A percentile compares a stretch with the other conserved stretches of the same genome.
These are phyloP conservation scores for Neocucurbitaria cava DNA, from an alignment of 2,329 filamentous ascomycete genomes.

Conservation along the genomic window DNA sequence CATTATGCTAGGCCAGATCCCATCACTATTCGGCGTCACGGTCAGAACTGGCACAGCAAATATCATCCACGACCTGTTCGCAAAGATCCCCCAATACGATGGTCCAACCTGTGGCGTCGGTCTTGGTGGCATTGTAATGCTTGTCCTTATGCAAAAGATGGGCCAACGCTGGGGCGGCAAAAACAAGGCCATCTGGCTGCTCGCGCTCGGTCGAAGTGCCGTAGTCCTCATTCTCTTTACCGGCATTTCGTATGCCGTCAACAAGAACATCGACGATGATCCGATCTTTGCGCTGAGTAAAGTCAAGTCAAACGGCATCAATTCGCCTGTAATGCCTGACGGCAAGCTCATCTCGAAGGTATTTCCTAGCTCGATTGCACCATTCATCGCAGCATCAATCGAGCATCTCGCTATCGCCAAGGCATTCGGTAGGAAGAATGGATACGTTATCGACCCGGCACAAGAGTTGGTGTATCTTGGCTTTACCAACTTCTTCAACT, in stretches of 20 bases:
- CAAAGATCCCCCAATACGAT: constrained; percentile 63
- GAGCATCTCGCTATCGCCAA: constrained; percentile 71
- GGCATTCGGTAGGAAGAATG: constrained; percentile 67
- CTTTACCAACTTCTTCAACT: constrained; percentile 68
- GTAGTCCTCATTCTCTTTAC: constrained; percentile 68
- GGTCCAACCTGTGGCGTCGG: constrained; percentile 67
- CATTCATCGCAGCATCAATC: constrained; percentile 66
- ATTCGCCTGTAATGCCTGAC: constrained; percentile 58
- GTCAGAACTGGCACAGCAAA: constrained; percentile 61
- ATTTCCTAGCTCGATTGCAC: constrained; percentile 62
- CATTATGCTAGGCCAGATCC: constrained; percentile 70
- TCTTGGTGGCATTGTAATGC: constrained; percentile 63
- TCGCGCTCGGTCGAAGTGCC: constrained; percentile 67
- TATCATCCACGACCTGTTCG: constrained; percentile 66
- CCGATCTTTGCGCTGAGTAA: constrained; percentile 66
- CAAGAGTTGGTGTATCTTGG: constrained; percentile 72
- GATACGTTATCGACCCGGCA: constrained; percentile 68
- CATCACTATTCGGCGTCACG: constrained; percentile 63
- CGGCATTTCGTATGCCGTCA: constrained; percentile 68
- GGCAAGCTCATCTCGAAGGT: constrained; percentile 60
- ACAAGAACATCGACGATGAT: constrained; percentile 56
- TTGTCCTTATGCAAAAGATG: constrained; percentile 64
- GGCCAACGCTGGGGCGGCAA: constrained; percentile 66
- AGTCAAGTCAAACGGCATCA: constrained; percentile 63
- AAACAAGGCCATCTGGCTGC: constrained; percentile 64